A percentile compares a stretch with the other conserved stretches of the same genome.
These are phyloP conservation scores for Kingdonia uniflora DNA, from an alignment of 164 flowering plant species.

Conservation along the genomic window DNA sequence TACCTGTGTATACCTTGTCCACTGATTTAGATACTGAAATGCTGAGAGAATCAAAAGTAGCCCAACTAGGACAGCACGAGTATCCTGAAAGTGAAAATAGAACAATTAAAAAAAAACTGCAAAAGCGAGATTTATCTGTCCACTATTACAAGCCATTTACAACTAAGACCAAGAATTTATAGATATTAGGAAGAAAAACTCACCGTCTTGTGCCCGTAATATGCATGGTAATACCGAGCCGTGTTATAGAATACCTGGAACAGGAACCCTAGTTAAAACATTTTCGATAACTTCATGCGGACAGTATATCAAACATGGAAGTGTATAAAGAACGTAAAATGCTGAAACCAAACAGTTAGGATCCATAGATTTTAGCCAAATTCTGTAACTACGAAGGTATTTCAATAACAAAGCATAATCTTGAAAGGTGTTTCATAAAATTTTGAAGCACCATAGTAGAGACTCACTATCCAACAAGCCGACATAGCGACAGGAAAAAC, in stretches of 20 bases:
- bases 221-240: slow-evolving; percentile 86
- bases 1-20: slow-evolving; percentile 96
- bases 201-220: slow-evolving; percentile 95
- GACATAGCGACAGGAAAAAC: too few relatives aligned
- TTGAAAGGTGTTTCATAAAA: too few relatives aligned
- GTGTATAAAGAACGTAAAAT: too few relatives aligned
- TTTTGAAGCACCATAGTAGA: too few relatives aligned
- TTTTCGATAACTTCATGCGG: too few relatives aligned
- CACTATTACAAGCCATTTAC: not conserved
- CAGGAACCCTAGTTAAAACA: slow-evolving; percentile 4
- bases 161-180: not conserved
- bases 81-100: slow-evolving; percentile 41
- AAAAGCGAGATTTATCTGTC: not conserved
- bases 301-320: too few relatives aligned
- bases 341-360: too few relatives aligned
- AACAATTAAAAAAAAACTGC: not conserved
- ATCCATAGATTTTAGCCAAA: too few relatives aligned
- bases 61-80: slow-evolving; percentile 82
- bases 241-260: slow-evolving; percentile 86
- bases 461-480: too few relatives aligned
- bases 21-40: slow-evolving; percentile 81
- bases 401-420: too few relatives aligned
- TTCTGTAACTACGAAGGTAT: too few relatives aligned
- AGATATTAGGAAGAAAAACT: slow-evolving; percentile 9
- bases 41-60: slow-evolving; percentile 72